Evolutionary conservation across 2,329 filamentous ascomycete genomes (phyloP).

Genomic region (Aspergillus glaucus): DNA sequence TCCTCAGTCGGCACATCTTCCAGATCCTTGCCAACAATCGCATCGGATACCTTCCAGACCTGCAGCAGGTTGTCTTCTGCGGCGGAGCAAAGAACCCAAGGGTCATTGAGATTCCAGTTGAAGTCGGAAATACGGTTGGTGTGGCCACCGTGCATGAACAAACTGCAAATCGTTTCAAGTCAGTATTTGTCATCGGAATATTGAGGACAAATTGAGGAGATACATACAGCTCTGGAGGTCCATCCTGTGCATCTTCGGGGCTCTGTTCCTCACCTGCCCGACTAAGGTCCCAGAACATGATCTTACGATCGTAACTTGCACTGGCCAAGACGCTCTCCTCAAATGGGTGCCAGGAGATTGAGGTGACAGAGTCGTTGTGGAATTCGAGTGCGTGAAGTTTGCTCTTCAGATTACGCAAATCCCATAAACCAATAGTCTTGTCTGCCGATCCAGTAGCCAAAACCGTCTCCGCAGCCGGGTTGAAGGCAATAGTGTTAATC

Average conservation of each 20-base stretch:
- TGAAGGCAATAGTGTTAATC: conserved; percentile 94
- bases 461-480: conserved; percentile 81
- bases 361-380: conserved; percentile 84
- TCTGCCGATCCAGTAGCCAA: conserved; percentile 91
- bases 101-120: conserved; percentile 94
- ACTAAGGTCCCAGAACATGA: conserved; percentile 95
- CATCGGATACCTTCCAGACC: conserved; percentile 82
- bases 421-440: conserved; percentile 93
- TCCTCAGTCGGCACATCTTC: conserved; percentile 71
- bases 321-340: conserved; percentile 85
- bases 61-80: conserved; percentile 96
- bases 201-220: conserved; percentile 1
- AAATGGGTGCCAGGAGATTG: conserved; percentile 87
- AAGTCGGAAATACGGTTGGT: conserved; percentile 96
- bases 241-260: conserved; percentile 90
- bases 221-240: conserved; percentile 83
- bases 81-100: conserved; percentile 92
- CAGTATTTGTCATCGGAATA: background rate
- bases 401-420: conserved; percentile 81
- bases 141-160: conserved; percentile 99
- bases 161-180: conserved; percentile 39
- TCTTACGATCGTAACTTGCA: conserved; percentile 83
- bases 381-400: conserved; percentile 87
- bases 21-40: conserved; percentile 72
- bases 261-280: conserved; percentile 89